These are phyloP conservation scores for Porcisia deanei DNA, from an alignment of 208 protist species.

Conservation along the genomic window DNA sequence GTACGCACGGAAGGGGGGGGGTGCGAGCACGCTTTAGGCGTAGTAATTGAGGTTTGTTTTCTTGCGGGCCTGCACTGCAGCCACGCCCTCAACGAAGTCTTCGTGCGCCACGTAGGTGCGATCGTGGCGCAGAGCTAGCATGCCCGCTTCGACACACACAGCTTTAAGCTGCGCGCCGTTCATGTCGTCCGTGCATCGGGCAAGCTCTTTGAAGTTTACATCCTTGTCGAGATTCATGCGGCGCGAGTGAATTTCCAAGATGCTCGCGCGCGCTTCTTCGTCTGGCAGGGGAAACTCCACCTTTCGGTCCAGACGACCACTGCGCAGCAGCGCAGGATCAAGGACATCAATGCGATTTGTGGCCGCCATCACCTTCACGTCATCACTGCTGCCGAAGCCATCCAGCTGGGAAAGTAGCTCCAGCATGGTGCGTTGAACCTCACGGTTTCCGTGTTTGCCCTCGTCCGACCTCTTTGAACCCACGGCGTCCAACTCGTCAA, in stretches of 20 bases:
- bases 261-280: slow-evolving; percentile 97
- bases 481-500: slow-evolving; percentile 99
- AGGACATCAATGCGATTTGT: slow-evolving; percentile 99
- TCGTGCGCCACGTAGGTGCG: slow-evolving; percentile 94
- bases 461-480: slow-evolving; percentile 98
- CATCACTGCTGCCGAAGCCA: slow-evolving; percentile 97
- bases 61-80: slow-evolving; percentile 99
- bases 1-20: background rate
- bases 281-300: slow-evolving; percentile 99
- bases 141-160: slow-evolving; percentile 99
- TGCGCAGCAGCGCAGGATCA: slow-evolving; percentile 99
- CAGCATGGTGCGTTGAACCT: slow-evolving; percentile 99
- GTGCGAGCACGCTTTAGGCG: slow-evolving; percentile 76
- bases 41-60: slow-evolving; percentile 99
- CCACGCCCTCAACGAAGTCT: slow-evolving; percentile 99
- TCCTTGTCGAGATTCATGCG: slow-evolving; percentile 97
- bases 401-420: slow-evolving; percentile 99
- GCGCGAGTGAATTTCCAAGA: slow-evolving; percentile 99
- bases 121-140: slow-evolving; percentile 98
- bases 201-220: slow-evolving; percentile 99
- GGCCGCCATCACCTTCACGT: slow-evolving; percentile 99
- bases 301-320: slow-evolving; percentile 99
- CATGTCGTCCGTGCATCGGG: slow-evolving; percentile 99
- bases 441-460: slow-evolving; percentile 97
- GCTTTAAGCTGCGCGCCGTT: slow-evolving; percentile 99